phyloP scores from a whole-genome alignment of 768 basidiomycete species.

The Hygrophoropsis aurantiaca region DNA sequence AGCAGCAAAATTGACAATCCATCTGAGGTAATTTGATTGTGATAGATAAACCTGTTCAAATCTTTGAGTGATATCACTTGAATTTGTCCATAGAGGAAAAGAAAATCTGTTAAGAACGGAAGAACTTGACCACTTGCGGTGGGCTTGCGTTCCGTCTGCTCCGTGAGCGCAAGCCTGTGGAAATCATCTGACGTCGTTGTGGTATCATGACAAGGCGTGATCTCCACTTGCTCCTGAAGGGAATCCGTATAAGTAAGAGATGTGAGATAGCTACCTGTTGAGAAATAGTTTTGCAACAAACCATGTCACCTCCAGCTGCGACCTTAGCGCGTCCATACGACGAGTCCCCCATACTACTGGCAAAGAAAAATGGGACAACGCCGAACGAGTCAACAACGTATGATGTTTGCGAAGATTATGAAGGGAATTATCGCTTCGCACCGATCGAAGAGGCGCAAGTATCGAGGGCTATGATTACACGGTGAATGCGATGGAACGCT shows the following conservation, averaged over 20 bases:
- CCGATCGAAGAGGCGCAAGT: conserved; percentile 78
- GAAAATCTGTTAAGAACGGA: no score
- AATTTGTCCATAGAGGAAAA: no score
- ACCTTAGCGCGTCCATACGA: conserved; percentile 14
- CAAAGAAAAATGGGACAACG: conserved; percentile 21
- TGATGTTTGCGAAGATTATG: conserved; percentile 39
- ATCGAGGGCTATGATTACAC: conserved; percentile 73
- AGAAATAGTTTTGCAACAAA: no score
- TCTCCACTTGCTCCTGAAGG: neutral
- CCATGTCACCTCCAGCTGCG: conserved; percentile 41
- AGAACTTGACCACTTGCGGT: neutral
- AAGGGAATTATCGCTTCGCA: conserved; percentile 66
- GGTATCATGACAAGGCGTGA: neutral
- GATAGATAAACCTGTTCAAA: no score
- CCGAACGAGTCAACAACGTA: conserved; percentile 10
- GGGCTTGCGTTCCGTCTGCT: neutral
- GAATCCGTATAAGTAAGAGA: conserved; percentile 4
- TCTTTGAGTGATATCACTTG: no score
- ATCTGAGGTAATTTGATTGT: no score
- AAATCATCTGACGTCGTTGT: neutral
- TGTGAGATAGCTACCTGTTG: neutral
- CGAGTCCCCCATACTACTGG: conserved; percentile 8
- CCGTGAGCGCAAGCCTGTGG: conserved; percentile 1
- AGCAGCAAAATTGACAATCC: no score
- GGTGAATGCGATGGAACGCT: conserved; percentile 32